phyloP scores from a whole-genome alignment of 805 yeast species.

The Wickerhamomyces silvicola region DNA sequence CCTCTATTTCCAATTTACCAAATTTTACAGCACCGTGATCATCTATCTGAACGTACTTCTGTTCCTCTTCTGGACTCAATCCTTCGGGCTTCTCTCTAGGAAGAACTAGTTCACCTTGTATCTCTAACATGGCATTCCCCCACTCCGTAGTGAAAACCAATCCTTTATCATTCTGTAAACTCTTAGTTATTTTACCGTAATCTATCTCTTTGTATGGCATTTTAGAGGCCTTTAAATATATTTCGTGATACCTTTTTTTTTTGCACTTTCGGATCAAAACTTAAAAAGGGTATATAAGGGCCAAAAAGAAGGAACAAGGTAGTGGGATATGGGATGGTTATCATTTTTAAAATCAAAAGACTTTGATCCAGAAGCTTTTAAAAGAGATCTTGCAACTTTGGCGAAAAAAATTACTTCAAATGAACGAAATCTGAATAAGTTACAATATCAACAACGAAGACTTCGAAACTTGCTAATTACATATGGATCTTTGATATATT shows the following conservation, averaged over 20 bases:
- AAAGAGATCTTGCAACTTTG: slow-evolving; percentile 33
- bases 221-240: too few relatives aligned
- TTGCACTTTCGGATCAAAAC: too few relatives aligned
- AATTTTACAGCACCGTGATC: slow-evolving; percentile 41
- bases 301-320: too few relatives aligned
- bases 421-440: slow-evolving; percentile 20
- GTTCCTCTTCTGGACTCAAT: slow-evolving; percentile 28
- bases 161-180: slow-evolving; percentile 1
- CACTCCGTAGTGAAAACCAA: slow-evolving; percentile 38
- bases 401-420: slow-evolving; percentile 28
- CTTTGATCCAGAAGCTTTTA: slow-evolving; percentile 39
- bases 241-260: too few relatives aligned
- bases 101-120: slow-evolving; percentile 64
- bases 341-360: slow-evolving; percentile 22
- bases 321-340: slow-evolving; percentile 15
- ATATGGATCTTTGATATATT: slow-evolving; percentile 10
- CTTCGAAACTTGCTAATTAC: slow-evolving; percentile 3
- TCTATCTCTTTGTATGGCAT: slow-evolving; percentile 13
- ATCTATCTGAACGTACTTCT: slow-evolving; percentile 28
- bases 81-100: slow-evolving; percentile 31
- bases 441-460: slow-evolving; percentile 4
- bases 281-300: too few relatives aligned
- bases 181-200: slow-evolving; percentile 5
- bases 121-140: slow-evolving; percentile 60
- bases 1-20: slow-evolving; percentile 43